phyloP scores from a whole-genome alignment of 2,329 filamentous ascomycete genomes.

The Colletotrichum sp. region DNA sequence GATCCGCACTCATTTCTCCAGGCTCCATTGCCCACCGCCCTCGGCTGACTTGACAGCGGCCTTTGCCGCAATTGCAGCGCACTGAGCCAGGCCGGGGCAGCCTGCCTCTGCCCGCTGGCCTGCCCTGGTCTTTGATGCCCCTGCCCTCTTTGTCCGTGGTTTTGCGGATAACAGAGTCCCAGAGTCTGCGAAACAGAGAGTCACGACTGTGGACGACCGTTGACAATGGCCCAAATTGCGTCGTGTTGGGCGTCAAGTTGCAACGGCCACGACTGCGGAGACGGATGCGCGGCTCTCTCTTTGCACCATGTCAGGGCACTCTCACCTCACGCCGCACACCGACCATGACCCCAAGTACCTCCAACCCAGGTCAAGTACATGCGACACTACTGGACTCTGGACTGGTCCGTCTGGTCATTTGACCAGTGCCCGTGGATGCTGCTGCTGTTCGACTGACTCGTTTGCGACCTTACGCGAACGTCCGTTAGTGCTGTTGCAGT shows the following conservation, averaged over 20 bases:
- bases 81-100: not conserved
- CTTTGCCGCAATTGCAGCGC: conserved; percentile 12
- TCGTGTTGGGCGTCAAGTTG: not conserved
- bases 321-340: not conserved
- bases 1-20: conserved; percentile 16
- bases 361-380: not conserved
- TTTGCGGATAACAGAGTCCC: not conserved
- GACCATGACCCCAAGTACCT: not conserved
- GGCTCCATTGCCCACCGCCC: not conserved
- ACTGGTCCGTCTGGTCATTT: not conserved
- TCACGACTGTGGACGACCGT: not conserved
- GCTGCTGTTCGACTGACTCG: conserved; percentile 3
- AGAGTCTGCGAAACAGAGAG: not conserved
- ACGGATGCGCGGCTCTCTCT: not conserved
- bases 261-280: not conserved
- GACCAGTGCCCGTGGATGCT: not conserved
- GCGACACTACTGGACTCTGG: not conserved
- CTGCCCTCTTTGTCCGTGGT: not conserved
- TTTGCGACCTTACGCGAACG: not conserved
- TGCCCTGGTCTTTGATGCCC: not conserved
- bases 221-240: not conserved
- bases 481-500: not conserved
- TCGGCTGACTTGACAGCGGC: conserved; percentile 13
- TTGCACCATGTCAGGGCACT: not conserved
- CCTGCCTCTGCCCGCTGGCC: not conserved